Percentiles rank a stretch among this genome's conserved stretches.
These are phyloP conservation scores for Millerozyma miso DNA, from an alignment of 805 yeast genomes.

Conservation along the genomic window DNA sequence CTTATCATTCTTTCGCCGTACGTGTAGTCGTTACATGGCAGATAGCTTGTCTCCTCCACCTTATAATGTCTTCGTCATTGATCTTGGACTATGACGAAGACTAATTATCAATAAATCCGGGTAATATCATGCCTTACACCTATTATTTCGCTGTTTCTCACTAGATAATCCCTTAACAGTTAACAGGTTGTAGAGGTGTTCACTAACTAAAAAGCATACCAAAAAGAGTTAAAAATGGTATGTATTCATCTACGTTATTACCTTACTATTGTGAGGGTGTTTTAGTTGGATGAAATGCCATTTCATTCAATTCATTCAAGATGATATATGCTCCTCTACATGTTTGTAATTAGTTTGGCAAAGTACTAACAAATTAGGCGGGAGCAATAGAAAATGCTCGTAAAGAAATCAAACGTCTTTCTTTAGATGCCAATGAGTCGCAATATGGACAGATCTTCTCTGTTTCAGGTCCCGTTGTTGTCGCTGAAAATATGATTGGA, in stretches of 20 bases:
- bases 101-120: too few relatives aligned
- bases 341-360: not conserved
- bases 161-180: not conserved
- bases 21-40: too few relatives aligned
- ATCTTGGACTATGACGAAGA: too few relatives aligned
- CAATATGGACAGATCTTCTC: conserved; percentile 88
- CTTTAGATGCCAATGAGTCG: conserved; percentile 64
- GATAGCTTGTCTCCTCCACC: too few relatives aligned
- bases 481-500: conserved; percentile 98
- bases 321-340: conserved; percentile 4
- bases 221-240: conserved; percentile 7
- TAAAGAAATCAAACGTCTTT: conserved; percentile 82
- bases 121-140: not conserved
- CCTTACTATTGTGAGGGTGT: too few relatives aligned
- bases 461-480: conserved; percentile 96
- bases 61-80: too few relatives aligned
- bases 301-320: too few relatives aligned
- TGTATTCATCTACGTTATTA: not conserved
- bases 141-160: not conserved
- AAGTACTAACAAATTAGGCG: conserved; percentile 50
- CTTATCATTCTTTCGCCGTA: too few relatives aligned
- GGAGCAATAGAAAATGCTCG: conserved; percentile 97
- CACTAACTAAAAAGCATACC: conserved; percentile 2
- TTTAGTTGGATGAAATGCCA: too few relatives aligned
- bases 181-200: conserved; percentile 2